Percentiles rank a stretch among this genome's conserved stretches.
Conservation (phyloP, 1,284 basidiomycete genomes). For the Heterobasidion occidentale region DNA sequence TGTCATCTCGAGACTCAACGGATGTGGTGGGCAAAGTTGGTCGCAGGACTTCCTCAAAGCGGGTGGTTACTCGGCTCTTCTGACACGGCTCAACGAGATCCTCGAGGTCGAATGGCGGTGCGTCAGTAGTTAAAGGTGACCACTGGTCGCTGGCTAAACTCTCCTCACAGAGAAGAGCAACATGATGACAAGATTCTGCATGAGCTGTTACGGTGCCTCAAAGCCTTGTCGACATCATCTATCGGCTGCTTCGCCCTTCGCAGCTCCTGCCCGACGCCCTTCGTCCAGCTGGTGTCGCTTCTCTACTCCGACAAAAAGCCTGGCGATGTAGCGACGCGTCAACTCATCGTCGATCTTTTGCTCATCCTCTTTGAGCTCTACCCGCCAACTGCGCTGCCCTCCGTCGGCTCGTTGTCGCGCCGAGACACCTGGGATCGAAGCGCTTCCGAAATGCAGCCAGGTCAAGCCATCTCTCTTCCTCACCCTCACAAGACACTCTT, state of each 20-base stretch:
- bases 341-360: constrained; percentile 85
- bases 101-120: constrained; percentile 95
- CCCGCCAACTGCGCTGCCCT: constrained; percentile 57
- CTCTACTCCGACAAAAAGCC: constrained; percentile 97
- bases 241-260: constrained; percentile 80
- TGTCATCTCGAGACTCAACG: neutral
- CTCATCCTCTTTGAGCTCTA: constrained; percentile 81
- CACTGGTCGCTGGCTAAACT: neutral
- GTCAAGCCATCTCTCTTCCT: constrained; percentile 52
- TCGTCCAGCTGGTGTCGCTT: constrained; percentile 72
- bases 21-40: constrained; percentile 54
- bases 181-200: constrained; percentile 94
- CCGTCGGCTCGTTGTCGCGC: constrained; percentile 29
- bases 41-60: constrained; percentile 81
- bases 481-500: constrained; percentile 64
- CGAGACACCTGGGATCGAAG: constrained; percentile 49
- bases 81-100: constrained; percentile 86
- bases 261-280: constrained; percentile 79
- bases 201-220: constrained; percentile 90
- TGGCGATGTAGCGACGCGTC: constrained; percentile 84
- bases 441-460: constrained; percentile 20
- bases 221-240: constrained; percentile 85
- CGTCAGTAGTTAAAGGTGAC: constrained; percentile 13
- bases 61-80: constrained; percentile 81
- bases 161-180: constrained; percentile 81